Conservation (phyloP, 192 early-diverging fungal genomes). For the Mortierella alpina region DNA sequence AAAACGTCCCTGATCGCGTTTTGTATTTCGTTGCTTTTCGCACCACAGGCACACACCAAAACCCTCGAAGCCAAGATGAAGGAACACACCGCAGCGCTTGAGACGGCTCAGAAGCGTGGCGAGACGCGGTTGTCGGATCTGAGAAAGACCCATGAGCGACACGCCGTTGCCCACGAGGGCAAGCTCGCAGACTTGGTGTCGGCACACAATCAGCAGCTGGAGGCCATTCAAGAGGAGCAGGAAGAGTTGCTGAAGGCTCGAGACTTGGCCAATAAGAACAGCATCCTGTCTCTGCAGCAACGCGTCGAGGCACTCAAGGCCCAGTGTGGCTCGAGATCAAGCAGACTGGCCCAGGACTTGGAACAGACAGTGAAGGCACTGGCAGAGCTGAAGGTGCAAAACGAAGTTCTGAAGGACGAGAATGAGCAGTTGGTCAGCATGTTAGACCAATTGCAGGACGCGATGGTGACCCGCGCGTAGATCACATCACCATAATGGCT, state of each 20-base stretch:
- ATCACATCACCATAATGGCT: background rate
- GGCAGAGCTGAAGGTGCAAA: slow-evolving; percentile 56
- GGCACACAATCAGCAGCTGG: slow-evolving; percentile 9
- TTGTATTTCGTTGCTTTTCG: background rate
- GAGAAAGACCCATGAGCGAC: slow-evolving; percentile 11
- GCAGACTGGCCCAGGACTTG: background rate
- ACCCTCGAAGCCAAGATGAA: background rate
- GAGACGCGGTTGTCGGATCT: background rate
- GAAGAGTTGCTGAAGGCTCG: background rate
- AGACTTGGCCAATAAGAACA: background rate
- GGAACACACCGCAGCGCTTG: slow-evolving; percentile 1
- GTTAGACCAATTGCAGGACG: slow-evolving; percentile 12
- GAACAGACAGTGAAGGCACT: slow-evolving; percentile 26
- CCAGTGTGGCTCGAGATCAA: background rate
- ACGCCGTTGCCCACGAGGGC: slow-evolving; percentile 15
- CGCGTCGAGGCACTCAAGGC: background rate
- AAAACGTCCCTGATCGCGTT: background rate
- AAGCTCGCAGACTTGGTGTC: slow-evolving; percentile 15
- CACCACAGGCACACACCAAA: slow-evolving; percentile 4
- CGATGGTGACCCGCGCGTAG: background rate
- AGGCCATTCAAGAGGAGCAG: slow-evolving; percentile 2
- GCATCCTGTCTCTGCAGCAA: slow-evolving; percentile 1
- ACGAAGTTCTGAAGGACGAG: slow-evolving; percentile 11
- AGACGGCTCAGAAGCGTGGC: background rate
- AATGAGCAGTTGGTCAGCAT: slow-evolving; percentile 18